A percentile compares a stretch with the other conserved stretches of the same genome.
Conservation (phyloP, 805 yeast species). For the Candida piceae region DNA sequence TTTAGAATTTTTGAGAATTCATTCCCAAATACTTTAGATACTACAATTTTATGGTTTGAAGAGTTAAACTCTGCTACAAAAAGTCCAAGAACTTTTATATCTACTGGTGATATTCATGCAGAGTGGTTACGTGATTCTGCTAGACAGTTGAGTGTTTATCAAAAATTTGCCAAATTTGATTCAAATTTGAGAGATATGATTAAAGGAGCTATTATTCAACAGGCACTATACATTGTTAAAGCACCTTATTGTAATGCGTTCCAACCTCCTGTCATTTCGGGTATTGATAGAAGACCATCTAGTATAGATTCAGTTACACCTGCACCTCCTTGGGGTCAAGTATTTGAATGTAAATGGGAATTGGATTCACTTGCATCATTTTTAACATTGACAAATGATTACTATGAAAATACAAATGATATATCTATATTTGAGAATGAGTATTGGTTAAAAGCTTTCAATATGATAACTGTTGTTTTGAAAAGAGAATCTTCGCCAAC, state of each 20-base stretch:
- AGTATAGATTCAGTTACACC: slow-evolving; percentile 67
- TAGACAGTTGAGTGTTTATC: slow-evolving; percentile 73
- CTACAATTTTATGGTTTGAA: slow-evolving; percentile 73
- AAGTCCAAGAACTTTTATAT: slow-evolving; percentile 63
- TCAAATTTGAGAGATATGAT: slow-evolving; percentile 44
- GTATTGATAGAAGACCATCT: slow-evolving; percentile 44
- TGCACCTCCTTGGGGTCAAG: slow-evolving; percentile 59
- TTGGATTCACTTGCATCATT: slow-evolving; percentile 83
- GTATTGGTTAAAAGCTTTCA: slow-evolving; percentile 56
- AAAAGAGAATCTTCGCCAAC: slow-evolving; percentile 59
- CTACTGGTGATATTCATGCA: slow-evolving; percentile 91
- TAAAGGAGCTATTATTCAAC: slow-evolving; percentile 77
- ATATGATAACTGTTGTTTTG: slow-evolving; percentile 46
- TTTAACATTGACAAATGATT: slow-evolving; percentile 68
- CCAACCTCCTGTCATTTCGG: slow-evolving; percentile 67
- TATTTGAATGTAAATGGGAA: slow-evolving; percentile 88
- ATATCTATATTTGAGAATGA: slow-evolving; percentile 39
- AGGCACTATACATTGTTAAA: slow-evolving; percentile 53
- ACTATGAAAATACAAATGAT: slow-evolving; percentile 51
- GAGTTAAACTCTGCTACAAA: slow-evolving; percentile 14
- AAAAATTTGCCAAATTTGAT: slow-evolving; percentile 54
- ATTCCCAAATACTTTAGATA: slow-evolving; percentile 83
- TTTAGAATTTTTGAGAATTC: slow-evolving; percentile 75
- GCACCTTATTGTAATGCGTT: slow-evolving; percentile 90
- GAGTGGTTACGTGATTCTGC: slow-evolving; percentile 92